phyloP scores from a whole-genome alignment of 805 yeast genomes.

The Tetrapisispora pingtungensis region DNA sequence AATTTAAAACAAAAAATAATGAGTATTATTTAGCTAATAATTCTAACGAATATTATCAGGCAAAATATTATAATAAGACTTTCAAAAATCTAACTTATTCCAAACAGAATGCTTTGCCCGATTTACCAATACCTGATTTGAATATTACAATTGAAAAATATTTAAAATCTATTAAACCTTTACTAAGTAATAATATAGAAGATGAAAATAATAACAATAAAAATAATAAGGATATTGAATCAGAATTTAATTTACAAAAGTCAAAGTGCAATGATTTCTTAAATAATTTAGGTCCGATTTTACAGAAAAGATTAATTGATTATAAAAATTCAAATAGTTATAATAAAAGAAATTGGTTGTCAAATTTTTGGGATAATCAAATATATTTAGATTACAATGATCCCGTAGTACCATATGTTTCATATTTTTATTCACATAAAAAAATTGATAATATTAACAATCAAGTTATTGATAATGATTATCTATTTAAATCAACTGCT shows the following conservation, averaged over 20 bases:
- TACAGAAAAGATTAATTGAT: conserved; percentile 55
- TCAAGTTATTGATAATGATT: conserved; percentile 35
- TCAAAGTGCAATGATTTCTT: conserved; percentile 56
- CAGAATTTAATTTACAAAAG: conserved; percentile 41
- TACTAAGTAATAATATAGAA: conserved; percentile 16
- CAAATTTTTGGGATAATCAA: conserved; percentile 87
- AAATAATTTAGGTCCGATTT: conserved; percentile 53
- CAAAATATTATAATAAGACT: neutral
- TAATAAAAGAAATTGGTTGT: conserved; percentile 72
- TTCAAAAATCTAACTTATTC: conserved; percentile 60
- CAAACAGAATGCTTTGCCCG: conserved; percentile 65
- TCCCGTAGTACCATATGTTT: conserved; percentile 90
- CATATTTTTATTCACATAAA: conserved; percentile 80
- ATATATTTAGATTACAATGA: conserved; percentile 87
- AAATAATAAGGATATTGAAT: conserved; percentile 33
- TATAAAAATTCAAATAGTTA: conserved; percentile 15
- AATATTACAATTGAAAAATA: conserved; percentile 60
- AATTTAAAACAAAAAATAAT: conserved; percentile 1
- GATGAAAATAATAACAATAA: conserved; percentile 36
- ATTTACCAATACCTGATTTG: conserved; percentile 79
- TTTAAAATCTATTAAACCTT: conserved; percentile 65
- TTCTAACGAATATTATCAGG: conserved; percentile 4
- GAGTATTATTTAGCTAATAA: conserved; percentile 2
- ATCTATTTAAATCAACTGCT: conserved; percentile 65
- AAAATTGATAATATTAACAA: conserved; percentile 31